Evolutionary conservation across 1,139 yeast species (phyloP), one percentile per base, ranked within the genome.

Genomic region (Groenewaldozyma auringiensis): DNA sequence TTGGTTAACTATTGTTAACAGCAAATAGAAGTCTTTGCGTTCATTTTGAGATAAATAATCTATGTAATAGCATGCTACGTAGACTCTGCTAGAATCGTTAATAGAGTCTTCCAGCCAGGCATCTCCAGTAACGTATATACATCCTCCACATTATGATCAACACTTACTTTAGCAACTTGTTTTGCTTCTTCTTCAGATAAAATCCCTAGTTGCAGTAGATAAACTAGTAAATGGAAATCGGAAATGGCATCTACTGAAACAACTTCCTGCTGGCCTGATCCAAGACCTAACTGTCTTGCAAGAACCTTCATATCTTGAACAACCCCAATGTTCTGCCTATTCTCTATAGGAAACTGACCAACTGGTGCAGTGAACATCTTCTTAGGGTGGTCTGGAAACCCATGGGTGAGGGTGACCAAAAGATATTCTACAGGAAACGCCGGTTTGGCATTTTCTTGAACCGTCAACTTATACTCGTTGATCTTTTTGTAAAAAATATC

Each of bases 361-460:
- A 62, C 59, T 58, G 81, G 44, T 20, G 60, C 50, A 1, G 62
- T 57, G 35, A 60, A 60, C 45, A 70, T 53, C 2, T 85, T 80
- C 3, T 64, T 64, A 3, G 84, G 81, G 0, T 70, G 70, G 48
- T 76, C 70, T 2, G 96, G 95, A 74, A 92, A 92, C 1, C 98
- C 95, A 63, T 92, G 97, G 14, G 95, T 83, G 50, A 92, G 68
- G 2, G 96, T 83, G 0, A 92, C 95, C 45, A 94, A 67, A 50
- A 94, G 67, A 62, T 86, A 94, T 54, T 94, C 98, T 14, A 87
- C 94, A 0, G 99, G 99, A 64, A 94, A 88, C 4, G 95, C 87
- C 0, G 98, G 97, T 60, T 85, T 86, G 13, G 97, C 98, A 59
- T 86, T 84, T 38, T 80, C 79, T 60, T 87, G 88, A 16, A 92